phyloP scores from a whole-genome alignment of 2,329 filamentous ascomycete species.

The Aspergillus novofumigatus region DNA sequence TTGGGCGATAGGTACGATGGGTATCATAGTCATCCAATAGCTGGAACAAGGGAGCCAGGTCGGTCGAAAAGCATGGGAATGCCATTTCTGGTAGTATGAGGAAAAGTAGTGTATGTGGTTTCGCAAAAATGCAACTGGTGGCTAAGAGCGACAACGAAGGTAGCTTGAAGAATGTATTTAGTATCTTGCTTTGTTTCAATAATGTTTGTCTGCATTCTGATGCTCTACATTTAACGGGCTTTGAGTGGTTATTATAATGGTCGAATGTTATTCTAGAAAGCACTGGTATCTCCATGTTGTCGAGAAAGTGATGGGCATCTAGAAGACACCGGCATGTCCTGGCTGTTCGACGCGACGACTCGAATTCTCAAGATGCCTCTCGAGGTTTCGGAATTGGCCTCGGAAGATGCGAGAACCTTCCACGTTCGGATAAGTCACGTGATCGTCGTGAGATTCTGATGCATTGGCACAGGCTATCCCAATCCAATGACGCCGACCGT shows the following conservation, averaged over 20 bases:
- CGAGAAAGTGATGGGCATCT: neutral
- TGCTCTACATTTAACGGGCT: neutral
- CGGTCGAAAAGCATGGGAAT: constrained; percentile 32
- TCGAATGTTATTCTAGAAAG: constrained; percentile 13
- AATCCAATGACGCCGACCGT: neutral
- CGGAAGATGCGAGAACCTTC: constrained; percentile 15
- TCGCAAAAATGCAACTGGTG: neutral
- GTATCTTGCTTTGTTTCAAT: constrained; percentile 1
- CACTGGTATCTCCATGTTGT: constrained; percentile 4
- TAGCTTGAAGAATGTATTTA: neutral
- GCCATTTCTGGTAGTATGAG: constrained; percentile 30
- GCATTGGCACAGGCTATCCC: neutral
- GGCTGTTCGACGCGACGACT: neutral
- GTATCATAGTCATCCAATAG: constrained; percentile 40
- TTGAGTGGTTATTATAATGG: constrained; percentile 11
- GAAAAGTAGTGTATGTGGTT: neutral
- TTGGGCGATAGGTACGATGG: constrained; percentile 25
- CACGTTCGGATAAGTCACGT: constrained; percentile 3
- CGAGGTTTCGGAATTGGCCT: constrained; percentile 9
- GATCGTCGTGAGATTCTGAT: constrained; percentile 1
- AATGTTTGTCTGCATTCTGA: constrained; percentile 1
- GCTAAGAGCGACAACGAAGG: neutral
- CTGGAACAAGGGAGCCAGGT: constrained; percentile 40
- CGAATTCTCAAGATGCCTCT: constrained; percentile 3
- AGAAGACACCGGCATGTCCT: constrained; percentile 5